phyloP scores from a whole-genome alignment of 768 basidiomycete species.

The Podaxis sp. region DNA sequence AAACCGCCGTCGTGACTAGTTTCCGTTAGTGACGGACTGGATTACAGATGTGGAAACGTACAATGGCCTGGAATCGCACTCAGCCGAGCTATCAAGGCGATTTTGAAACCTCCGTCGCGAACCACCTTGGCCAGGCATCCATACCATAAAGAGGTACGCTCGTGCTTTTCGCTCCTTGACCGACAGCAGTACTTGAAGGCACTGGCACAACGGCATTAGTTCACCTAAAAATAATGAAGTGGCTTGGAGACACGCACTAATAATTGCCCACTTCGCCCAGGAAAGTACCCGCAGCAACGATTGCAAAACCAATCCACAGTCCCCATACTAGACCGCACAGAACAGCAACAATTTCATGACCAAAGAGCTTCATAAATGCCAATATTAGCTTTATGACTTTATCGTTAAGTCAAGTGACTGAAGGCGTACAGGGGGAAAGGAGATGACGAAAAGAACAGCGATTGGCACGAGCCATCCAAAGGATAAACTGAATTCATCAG shows the following conservation, averaged over 20 bases:
- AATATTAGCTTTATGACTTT: not conserved
- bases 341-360: slow-evolving; percentile 89
- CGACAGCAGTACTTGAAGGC: slow-evolving; percentile 83
- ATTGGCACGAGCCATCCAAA: slow-evolving; percentile 81
- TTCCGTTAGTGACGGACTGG: not conserved
- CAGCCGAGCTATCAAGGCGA: slow-evolving; percentile 73
- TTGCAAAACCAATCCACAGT: slow-evolving; percentile 82
- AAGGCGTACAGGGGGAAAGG: slow-evolving; percentile 73
- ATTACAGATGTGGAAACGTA: slow-evolving; percentile 35
- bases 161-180: slow-evolving; percentile 73
- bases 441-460: slow-evolving; percentile 77
- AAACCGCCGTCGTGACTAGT: slow-evolving; percentile 83
- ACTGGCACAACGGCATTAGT: slow-evolving; percentile 32
- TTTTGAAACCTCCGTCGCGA: slow-evolving; percentile 85
- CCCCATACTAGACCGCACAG: slow-evolving; percentile 93
- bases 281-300: slow-evolving; percentile 81
- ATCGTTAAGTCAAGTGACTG: not conserved
- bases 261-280: slow-evolving; percentile 88
- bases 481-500: slow-evolving; percentile 36
- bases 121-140: slow-evolving; percentile 68
- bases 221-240: not conserved
- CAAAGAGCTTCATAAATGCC: slow-evolving; percentile 60
- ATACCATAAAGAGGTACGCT: slow-evolving; percentile 56
- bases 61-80: slow-evolving; percentile 89
- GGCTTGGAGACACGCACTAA: slow-evolving; percentile 52